Evolutionary conservation across 371 early-diverging fungal species (phyloP), one percentile per base, ranked within the genome.

Genomic region (Syncephalastrum sp.): DNA sequence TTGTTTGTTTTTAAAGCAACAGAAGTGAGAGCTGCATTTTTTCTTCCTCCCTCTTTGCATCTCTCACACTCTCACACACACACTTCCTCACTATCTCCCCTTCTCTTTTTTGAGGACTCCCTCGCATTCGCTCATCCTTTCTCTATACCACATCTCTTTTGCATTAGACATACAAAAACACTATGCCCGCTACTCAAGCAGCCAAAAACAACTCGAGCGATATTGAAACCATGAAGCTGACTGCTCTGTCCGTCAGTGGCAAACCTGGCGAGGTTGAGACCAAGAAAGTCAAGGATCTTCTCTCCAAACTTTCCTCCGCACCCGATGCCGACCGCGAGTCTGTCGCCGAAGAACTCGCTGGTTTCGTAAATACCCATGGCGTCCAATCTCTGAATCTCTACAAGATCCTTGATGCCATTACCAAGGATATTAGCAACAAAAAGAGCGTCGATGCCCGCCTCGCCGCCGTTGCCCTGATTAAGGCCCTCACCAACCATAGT

Each of bases 361-460:
- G 69, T 42, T 67, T 66, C 56, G 64, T 82, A 38, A 69, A 71
- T 57, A 57, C 72, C 61, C 77, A 80, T 51, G 84, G 82, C 47
- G 68, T 88, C 50, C 75, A 79, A 29, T 70, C 79, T 51, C 77
- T 90, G 57, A 71, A 81, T 53, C 71, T 84, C 33, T 54, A 62
- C 50, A 73, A 75, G 50, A 74, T 90, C 59, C 63, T 87, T 41
- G 71, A 72, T 50, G 69, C 74, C 59, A 69, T 90, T 57, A 57
- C 70, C 53, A 71, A 80, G 48, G 82, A 84, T 25, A 68, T 83
- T 41, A 61, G 53, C 17, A 81, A 83, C 75, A 86, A 87, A 75
- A 88, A 88, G 80, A 81, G 70, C 38, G 85, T 81, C 21, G 65
- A 69, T 42, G 86, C 84, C 10, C 82, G 89, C 48, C 83, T 82